These are phyloP conservation scores for Podospora australis DNA, from an alignment of 495 filamentous ascomycete species.

Conservation along the genomic window DNA sequence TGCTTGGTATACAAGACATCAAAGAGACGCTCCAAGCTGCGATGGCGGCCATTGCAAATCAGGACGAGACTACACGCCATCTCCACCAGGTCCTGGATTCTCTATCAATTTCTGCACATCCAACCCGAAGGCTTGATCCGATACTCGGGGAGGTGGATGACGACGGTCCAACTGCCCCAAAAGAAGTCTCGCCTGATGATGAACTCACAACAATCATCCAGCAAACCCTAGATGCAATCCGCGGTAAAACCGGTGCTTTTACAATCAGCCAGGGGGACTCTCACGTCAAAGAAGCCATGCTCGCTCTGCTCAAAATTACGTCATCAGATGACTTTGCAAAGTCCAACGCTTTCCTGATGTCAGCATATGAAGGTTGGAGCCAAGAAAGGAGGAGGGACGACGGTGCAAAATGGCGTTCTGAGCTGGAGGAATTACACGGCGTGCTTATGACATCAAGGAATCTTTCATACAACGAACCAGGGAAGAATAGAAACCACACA, in stretches of 20 bases:
- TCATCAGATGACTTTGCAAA: neutral
- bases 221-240: neutral
- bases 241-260: neutral
- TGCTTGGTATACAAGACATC: no score
- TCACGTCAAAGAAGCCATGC: neutral
- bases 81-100: neutral
- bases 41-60: neutral
- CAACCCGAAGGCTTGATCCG: neutral
- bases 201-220: neutral
- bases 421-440: neutral
- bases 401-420: neutral
- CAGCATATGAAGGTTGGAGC: neutral
- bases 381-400: neutral
- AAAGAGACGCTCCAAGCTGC: neutral
- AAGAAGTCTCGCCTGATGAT: neutral
- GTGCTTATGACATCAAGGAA: neutral
- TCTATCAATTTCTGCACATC: neutral
- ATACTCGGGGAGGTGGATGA: no score
- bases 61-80: neutral
- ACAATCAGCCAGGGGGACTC: neutral
- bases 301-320: neutral
- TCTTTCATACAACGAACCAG: neutral
- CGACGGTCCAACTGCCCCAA: neutral
- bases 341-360: neutral
- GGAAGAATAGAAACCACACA: no score